phyloP scores from a whole-genome alignment of 2,329 filamentous ascomycete species.

The Hirsutella minnesotensis region DNA sequence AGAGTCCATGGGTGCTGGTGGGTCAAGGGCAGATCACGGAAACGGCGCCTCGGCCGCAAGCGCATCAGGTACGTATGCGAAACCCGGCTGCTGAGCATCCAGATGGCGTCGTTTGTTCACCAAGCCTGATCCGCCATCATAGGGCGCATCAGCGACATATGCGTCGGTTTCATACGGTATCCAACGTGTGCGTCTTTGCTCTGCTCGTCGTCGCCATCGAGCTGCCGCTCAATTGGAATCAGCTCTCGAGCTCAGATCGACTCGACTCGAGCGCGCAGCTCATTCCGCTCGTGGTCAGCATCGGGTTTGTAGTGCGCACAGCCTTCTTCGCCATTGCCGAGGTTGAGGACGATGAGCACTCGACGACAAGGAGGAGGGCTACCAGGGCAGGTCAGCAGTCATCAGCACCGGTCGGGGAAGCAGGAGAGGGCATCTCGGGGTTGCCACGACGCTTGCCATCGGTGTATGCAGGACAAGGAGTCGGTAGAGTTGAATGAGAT shows the following conservation, averaged over 20 bases:
- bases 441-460: too few relatives aligned
- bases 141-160: background rate
- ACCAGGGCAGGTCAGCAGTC: too few relatives aligned
- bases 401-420: too few relatives aligned
- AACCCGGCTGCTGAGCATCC: background rate
- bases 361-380: background rate
- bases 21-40: background rate
- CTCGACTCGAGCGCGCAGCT: conserved; percentile 17
- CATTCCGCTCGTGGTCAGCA: conserved; percentile 19
- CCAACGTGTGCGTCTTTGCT: conserved; percentile 14
- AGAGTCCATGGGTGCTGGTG: conserved; percentile 8
- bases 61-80: conserved; percentile 8
- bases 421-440: too few relatives aligned
- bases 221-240: conserved; percentile 21
- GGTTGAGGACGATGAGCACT: conserved; percentile 1
- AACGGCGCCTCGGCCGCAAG: conserved; percentile 3
- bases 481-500: too few relatives aligned
- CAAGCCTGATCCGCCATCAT: background rate
- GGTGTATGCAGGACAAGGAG: too few relatives aligned
- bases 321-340: conserved; percentile 11
- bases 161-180: conserved; percentile 3
- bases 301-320: conserved; percentile 13
- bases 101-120: background rate
- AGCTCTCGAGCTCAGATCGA: conserved; percentile 10
- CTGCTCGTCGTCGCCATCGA: conserved; percentile 20